These are phyloP conservation scores for Chrysoporthe austroafricana DNA, from an alignment of 2,329 filamentous ascomycete species.

Conservation along the genomic window DNA sequence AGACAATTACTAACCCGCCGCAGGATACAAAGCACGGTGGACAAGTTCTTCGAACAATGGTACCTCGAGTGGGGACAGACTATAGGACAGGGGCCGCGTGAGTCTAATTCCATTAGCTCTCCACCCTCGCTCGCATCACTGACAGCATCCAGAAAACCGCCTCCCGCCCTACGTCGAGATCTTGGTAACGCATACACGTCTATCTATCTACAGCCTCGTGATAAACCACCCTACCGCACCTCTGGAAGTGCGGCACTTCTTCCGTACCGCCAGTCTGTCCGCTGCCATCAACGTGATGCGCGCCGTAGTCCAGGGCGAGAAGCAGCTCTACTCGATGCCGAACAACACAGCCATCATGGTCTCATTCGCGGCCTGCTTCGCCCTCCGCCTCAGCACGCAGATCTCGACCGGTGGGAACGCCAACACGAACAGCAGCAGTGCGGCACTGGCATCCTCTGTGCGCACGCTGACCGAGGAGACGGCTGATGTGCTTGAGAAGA, in stretches of 20 bases:
- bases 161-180: conserved; percentile 78
- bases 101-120: conserved; percentile 23
- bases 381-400: conserved; percentile 65
- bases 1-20: conserved; percentile 30
- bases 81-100: conserved; percentile 58
- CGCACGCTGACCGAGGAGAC: conserved; percentile 69
- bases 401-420: conserved; percentile 57
- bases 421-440: conserved; percentile 10
- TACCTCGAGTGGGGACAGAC: conserved; percentile 64
- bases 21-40: conserved; percentile 62
- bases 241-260: conserved; percentile 71
- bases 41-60: conserved; percentile 69
- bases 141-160: conserved; percentile 46
- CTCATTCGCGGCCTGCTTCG: conserved; percentile 73
- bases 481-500: conserved; percentile 69
- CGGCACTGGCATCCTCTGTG: conserved; percentile 61
- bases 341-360: conserved; percentile 83
- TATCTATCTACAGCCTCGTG: conserved; percentile 75
- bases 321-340: conserved; percentile 72
- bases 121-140: background rate
- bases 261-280: conserved; percentile 71
- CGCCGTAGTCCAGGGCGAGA: conserved; percentile 72
- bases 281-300: conserved; percentile 76
- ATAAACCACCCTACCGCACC: conserved; percentile 76
- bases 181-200: conserved; percentile 70